Conservation (phyloP, 805 yeast genomes). For the Schwanniomyces pseudopolymorphus region DNA sequence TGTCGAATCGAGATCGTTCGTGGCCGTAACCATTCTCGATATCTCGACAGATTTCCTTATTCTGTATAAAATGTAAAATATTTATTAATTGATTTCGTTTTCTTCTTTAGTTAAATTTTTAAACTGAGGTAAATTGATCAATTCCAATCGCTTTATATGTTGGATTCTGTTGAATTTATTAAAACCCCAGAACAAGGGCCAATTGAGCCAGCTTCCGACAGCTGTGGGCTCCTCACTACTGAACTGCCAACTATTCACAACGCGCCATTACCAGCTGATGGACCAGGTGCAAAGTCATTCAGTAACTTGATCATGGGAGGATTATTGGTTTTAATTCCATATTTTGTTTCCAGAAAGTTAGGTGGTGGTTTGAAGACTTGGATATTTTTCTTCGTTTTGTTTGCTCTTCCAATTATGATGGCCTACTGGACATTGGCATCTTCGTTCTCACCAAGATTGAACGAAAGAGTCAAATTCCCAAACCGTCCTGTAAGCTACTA, state of each 20-base stretch:
- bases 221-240: slow-evolving; percentile 38
- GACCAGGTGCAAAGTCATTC: slow-evolving; percentile 80
- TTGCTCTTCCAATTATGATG: slow-evolving; percentile 70
- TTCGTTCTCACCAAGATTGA: slow-evolving; percentile 75
- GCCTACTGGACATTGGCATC: slow-evolving; percentile 82
- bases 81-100: background rate
- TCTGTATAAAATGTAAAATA: background rate
- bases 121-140: background rate
- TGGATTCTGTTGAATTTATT: slow-evolving; percentile 50
- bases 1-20: background rate
- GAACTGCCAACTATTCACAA: slow-evolving; percentile 72
- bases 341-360: slow-evolving; percentile 57
- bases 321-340: slow-evolving; percentile 58
- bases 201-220: slow-evolving; percentile 29
- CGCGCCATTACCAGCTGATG: slow-evolving; percentile 89
- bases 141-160: slow-evolving; percentile 19
- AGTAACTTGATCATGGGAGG: slow-evolving; percentile 55
- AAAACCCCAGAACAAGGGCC: slow-evolving; percentile 51
- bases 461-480: slow-evolving; percentile 75
- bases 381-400: slow-evolving; percentile 54
- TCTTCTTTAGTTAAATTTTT: background rate
- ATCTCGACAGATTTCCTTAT: background rate
- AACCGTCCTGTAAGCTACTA: slow-evolving; percentile 76
- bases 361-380: slow-evolving; percentile 72
- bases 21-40: background rate